Evolutionary conservation across 2,329 filamentous ascomycete species (phyloP), one percentile per base, ranked within the genome.

Genomic region (Pyrenochaeta sp.): DNA sequence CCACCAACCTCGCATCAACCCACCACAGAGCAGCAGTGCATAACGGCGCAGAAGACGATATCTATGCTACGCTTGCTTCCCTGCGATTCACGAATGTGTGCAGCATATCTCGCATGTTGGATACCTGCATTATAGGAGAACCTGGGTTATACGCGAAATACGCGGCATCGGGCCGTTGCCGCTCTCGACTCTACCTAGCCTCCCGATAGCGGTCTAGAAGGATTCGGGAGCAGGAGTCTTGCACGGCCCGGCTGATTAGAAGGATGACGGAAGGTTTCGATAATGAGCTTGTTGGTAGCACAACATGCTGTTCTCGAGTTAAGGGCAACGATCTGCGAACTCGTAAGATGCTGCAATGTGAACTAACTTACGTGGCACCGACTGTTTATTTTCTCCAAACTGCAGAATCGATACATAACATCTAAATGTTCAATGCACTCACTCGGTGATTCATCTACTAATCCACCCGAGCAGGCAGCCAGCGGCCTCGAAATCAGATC

Each of bases 161-260:
- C 37, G 34, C 57, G 60, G 58, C 62, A 34, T 64, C 62, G 62
- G 61, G 48, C 62, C 62, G 62, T 61, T 61, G 58, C 58, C 55
- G 45, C 36, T 45, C 22, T 34, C 28, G 27, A 19, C 19, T 19
- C 19, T 19, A 43, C 48, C 49, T 30, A 32, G 24, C 39, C 27
- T 40, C 15, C 46, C 32, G 50, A 19, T 19, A 19, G 53, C 34
- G 44, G 47, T 46, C 13, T 30, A 44, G 42, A 44, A 44, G 24
- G 12, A 5, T 28, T 44, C 42, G 22, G 42, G 10, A n/a, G 25
- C 15, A 22, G 25, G 10, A 19, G 24, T 12, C 24, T 15, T 49
- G 44, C 19, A 48, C 22, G 34, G 15, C 13, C 44, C 58, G 50
- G 58, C 36, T 60, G 50, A 47, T 50, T 44, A 45, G 54, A 32